Conservation (phyloP, 2,329 filamentous ascomycete genomes). For the Botrytis fragariae region DNA sequence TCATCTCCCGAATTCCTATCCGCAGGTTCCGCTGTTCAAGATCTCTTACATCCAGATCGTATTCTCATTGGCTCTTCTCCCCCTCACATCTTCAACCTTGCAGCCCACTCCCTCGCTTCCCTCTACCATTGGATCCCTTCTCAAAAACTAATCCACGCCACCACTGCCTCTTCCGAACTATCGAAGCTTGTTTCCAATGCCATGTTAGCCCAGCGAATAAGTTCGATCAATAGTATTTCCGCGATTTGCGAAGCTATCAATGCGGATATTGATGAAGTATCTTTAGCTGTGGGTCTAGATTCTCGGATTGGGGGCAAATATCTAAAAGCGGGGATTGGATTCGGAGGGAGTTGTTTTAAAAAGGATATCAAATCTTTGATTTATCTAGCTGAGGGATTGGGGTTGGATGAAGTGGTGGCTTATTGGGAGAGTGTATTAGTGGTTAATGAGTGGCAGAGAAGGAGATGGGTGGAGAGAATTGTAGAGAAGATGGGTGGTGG, state of each 20-base stretch:
- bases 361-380: conserved; percentile 75
- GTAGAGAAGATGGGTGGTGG: conserved; percentile 67
- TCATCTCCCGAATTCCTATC: conserved; percentile 82
- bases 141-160: conserved; percentile 66
- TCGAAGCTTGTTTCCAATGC: conserved; percentile 78
- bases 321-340: conserved; percentile 72
- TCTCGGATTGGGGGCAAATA: conserved; percentile 70
- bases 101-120: conserved; percentile 60
- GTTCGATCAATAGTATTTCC: conserved; percentile 78
- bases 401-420: conserved; percentile 67
- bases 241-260: conserved; percentile 75
- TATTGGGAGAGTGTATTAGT: conserved; percentile 74
- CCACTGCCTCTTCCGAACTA: conserved; percentile 75
- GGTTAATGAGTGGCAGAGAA: conserved; percentile 74
- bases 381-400: conserved; percentile 69
- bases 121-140: conserved; percentile 73
- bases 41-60: conserved; percentile 69
- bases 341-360: conserved; percentile 78
- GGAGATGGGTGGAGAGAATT: conserved; percentile 65
- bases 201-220: conserved; percentile 76
- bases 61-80: conserved; percentile 69
- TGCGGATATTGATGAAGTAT: conserved; percentile 72
- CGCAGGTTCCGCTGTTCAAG: conserved; percentile 70
- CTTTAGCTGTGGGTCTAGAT: conserved; percentile 65
- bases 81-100: conserved; percentile 34